Evolutionary conservation across 352 stramenopile genomes (phyloP), one percentile per base, ranked within the genome.

Genomic region (Phytopythium sindhum): DNA sequence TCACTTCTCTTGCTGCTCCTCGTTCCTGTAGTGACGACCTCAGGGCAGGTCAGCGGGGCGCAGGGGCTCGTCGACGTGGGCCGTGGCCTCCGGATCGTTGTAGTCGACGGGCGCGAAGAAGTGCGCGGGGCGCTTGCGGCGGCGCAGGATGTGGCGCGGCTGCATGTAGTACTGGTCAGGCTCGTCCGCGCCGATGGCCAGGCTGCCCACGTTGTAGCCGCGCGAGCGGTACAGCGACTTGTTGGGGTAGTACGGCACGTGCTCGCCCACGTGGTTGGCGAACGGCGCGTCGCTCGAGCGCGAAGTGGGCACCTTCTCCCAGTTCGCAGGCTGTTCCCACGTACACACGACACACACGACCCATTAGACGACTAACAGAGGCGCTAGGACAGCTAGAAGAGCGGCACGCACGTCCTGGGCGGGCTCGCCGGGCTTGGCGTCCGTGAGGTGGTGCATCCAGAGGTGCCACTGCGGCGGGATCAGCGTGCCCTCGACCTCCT

Each of bases 161-260:
- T 93, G 87, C 61, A 94, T 68, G 70, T 96, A 96, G 70, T 84
- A 93, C 70, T 90, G 77, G 60, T 96, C 87, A 8, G 84, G 83
- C 57, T 93, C 81, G 63, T 80, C 70, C 11, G 76, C 55, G 61
- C 69, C 78, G 26, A 70, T 82, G 51, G 84, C 74, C 59, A 93
- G n/a, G 61, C 79, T 90, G 63, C 80, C 87, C 15, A 92, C 65
- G 54, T 88, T 88, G 77, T 94, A 96, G 61, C 82, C 87, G 33
- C 85, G 84, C 66, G 82, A 80, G 63, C 87, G 85, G 70, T 84
- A 89, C 58, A 88, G 73, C 61, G 87, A 84, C 76, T 84, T 84
- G 76, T 94, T 85, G 62, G 84, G 81, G 64, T 77, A 80, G 75
- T 91, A 96, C 23, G 76, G 74, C 72, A 82, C 84, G 60, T 75